A percentile compares a stretch with the other conserved stretches of the same genome.
These are phyloP conservation scores for Wallacemonas sp. DNA, from an alignment of 208 protist genomes.

Conservation along the genomic window DNA sequence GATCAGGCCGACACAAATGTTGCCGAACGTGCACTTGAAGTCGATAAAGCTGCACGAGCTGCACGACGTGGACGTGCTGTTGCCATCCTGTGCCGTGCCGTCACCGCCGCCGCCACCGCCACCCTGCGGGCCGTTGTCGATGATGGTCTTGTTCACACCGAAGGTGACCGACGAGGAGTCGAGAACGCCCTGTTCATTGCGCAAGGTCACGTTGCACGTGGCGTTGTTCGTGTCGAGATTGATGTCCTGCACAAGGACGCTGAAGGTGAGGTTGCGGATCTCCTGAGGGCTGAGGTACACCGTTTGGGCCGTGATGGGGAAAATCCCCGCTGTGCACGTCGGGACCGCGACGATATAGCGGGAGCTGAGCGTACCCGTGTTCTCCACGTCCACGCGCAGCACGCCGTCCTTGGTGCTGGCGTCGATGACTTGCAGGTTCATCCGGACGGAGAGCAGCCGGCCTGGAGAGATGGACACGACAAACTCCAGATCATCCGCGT, in stretches of 20 bases:
- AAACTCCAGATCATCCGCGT: conserved; percentile 79
- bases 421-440: conserved; percentile 37
- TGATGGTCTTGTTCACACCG: neutral
- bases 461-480: conserved; percentile 63
- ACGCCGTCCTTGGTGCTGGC: conserved; percentile 53
- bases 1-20: neutral
- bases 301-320: conserved; percentile 5
- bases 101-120: neutral
- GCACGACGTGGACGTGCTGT: neutral
- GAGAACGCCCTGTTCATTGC: neutral
- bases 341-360: conserved; percentile 38
- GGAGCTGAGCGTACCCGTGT: conserved; percentile 55
- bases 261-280: conserved; percentile 21
- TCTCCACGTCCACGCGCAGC: conserved; percentile 54
- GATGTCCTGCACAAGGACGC: conserved; percentile 10
- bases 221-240: neutral
- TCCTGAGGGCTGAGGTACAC: conserved; percentile 11
- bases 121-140: conserved; percentile 11
- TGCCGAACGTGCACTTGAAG: neutral
- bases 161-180: neutral
- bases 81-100: neutral
- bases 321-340: neutral
- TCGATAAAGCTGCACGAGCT: neutral
- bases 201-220: conserved; percentile 1
- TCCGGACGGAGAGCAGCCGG: conserved; percentile 39